phyloP scores from a whole-genome alignment of 495 filamentous ascomycete species.

The Aspergillus avenaceus region DNA sequence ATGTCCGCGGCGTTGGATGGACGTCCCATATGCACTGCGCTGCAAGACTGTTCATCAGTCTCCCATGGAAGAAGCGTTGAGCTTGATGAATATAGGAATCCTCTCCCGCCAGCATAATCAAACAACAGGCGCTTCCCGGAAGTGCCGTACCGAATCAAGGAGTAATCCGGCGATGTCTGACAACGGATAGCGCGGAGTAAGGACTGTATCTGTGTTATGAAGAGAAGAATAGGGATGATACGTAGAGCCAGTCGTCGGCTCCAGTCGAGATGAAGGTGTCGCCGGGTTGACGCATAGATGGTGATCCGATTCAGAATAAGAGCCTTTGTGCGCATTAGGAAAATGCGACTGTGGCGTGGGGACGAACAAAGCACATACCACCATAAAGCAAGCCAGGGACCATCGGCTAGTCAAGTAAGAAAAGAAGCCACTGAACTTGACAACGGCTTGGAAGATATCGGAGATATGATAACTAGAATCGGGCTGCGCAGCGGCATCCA shows the following conservation, averaged over 20 bases:
- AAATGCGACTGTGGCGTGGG: too few relatives aligned
- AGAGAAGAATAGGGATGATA: conserved; percentile 68
- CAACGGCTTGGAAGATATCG: conserved; percentile 37
- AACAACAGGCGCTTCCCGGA: conserved; percentile 60
- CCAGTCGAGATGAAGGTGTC: conserved; percentile 69
- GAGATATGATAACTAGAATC: conserved; percentile 28
- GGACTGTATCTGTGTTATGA: conserved; percentile 60
- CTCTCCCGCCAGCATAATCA: conserved; percentile 68
- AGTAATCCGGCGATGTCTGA: conserved; percentile 79
- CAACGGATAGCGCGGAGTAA: conserved; percentile 86
- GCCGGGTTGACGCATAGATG: conserved; percentile 84
- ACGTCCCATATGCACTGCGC: conserved; percentile 65
- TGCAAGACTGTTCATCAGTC: conserved; percentile 66
- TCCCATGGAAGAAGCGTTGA: conserved; percentile 64
- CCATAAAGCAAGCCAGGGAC: conserved; percentile 81
- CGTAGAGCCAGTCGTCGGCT: conserved; percentile 68
- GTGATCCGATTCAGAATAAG: conserved; percentile 87
- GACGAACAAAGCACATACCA: too few relatives aligned
- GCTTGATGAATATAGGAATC: conserved; percentile 64
- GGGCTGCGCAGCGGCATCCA: conserved; percentile 23
- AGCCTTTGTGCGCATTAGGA: conserved; percentile 46
- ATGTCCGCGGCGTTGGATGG: conserved; percentile 38
- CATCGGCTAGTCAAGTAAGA: conserved; percentile 90
- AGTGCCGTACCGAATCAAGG: conserved; percentile 67
- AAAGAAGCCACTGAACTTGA: conserved; percentile 80